phyloP scores from a whole-genome alignment of 2,329 filamentous ascomycete species.

The Apiospora pterosperma region DNA sequence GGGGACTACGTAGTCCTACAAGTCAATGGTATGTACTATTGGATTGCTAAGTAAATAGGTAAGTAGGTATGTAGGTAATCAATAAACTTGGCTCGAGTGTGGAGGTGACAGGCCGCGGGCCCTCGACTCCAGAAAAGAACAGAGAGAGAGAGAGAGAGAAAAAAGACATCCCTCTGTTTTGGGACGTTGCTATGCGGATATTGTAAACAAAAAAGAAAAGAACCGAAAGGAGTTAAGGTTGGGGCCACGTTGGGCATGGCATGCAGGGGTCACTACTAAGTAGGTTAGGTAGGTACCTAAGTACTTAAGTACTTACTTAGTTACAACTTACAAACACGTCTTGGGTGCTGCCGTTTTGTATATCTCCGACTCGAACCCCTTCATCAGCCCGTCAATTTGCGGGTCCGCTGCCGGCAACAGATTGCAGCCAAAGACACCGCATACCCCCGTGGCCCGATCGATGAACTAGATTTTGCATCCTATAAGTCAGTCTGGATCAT shows the following conservation, averaged over 20 bases:
- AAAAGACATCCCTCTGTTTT: not conserved
- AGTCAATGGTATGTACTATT: too few species aligned
- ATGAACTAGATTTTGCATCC: conserved; percentile 5
- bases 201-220: not conserved
- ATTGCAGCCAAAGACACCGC: conserved; percentile 10
- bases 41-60: too few species aligned
- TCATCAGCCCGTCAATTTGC: conserved; percentile 6
- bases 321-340: not conserved
- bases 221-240: too few species aligned
- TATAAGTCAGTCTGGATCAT: not conserved
- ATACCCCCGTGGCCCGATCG: conserved; percentile 8
- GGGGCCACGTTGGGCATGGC: too few species aligned
- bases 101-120: too few species aligned
- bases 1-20: not conserved
- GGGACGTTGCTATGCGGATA: not conserved
- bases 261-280: too few species aligned
- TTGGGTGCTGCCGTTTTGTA: conserved; percentile 1
- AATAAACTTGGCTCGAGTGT: too few species aligned
- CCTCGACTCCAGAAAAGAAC: too few species aligned
- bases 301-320: too few species aligned
- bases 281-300: too few species aligned
- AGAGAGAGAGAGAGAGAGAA: not conserved
- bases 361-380: conserved; percentile 9
- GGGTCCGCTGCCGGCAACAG: conserved; percentile 7
- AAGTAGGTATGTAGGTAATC: not conserved